Base-by-base conservation (phyloP, 192 early-diverging fungal genomes). In the Coemansia sp. region DNA sequence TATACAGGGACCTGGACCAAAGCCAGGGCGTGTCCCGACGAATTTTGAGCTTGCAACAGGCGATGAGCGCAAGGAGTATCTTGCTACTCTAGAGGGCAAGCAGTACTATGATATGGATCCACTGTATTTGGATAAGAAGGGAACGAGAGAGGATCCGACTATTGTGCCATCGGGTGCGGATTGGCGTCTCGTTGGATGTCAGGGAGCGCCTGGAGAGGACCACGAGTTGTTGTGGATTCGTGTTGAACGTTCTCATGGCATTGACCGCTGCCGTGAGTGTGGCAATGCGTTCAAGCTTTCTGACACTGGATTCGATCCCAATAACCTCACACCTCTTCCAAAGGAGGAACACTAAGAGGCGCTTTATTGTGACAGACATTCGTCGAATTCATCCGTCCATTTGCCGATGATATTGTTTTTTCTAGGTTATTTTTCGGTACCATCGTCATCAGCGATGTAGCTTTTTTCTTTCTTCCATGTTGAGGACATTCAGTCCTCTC, bases 191-290 rank as follows among this genome's bases (percentile, higher is more conserved):
- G 86, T 97, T 62, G 97, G 93, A 27, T 99, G 97, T 89, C 71
- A 81, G 89, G 97, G 97, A 58, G 94, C 87, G 76, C 94, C 95
- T 31, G 92, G 85, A 62, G 97, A 99, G 76, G 86, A 89, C 56
- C 97, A 99, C 73, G 93, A 96, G 64, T 74, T 88, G 57, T 79
- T 93, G 76, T 99, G 94, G 94, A 83, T 99, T 66, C 85, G 88
- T 51, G 82, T 99, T 56, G 88, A 93, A 77, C 88, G 83, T 51
- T 38, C 67, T 53, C 86, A 89, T 66, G 88, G 88, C 44, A 84
- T 92, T 65, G 92, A 97, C 72, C 91, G 95, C 69, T 98, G 96
- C 88, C 92, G 91, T 31, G 89, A 96, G 82, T 98, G 96, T 75
- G 96, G 96, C 70, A 85, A 83, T 69, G 88, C 83, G 53, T 92